Evolutionary conservation across 768 basidiomycete species (phyloP).

Genomic region (Filobasidium wieringae): DNA sequence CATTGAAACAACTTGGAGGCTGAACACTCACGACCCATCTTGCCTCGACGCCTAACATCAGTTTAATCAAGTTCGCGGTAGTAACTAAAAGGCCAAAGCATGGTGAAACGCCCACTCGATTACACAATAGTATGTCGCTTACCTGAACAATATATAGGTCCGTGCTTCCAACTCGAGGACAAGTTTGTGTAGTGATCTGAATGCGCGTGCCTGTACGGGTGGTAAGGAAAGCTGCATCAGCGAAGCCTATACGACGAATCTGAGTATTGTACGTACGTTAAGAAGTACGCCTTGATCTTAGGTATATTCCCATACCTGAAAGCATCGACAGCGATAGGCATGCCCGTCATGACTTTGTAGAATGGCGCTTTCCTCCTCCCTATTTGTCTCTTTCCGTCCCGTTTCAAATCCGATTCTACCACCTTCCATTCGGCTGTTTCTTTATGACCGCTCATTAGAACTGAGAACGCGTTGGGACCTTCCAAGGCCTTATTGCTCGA

Average conservation of each 20-base stretch:
- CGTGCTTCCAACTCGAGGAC: slow-evolving; percentile 72
- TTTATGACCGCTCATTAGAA: slow-evolving; percentile 78
- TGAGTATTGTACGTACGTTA: slow-evolving; percentile 67
- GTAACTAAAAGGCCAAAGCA: background rate
- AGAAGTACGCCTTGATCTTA: slow-evolving; percentile 74
- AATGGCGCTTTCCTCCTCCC: slow-evolving; percentile 71
- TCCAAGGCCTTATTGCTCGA: slow-evolving; percentile 17
- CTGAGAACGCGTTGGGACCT: slow-evolving; percentile 51
- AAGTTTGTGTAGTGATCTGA: slow-evolving; percentile 94
- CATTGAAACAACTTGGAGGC: no score
- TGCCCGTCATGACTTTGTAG: slow-evolving; percentile 85
- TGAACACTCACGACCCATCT: slow-evolving; percentile 56
- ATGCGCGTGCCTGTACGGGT: slow-evolving; percentile 88
- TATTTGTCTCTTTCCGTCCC: slow-evolving; percentile 29
- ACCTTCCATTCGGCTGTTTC: slow-evolving; percentile 79
- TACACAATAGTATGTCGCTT: background rate
- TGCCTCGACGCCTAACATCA: slow-evolving; percentile 77
- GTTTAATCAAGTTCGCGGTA: slow-evolving; percentile 81
- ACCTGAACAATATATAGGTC: slow-evolving; percentile 89
- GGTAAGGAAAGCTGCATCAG: background rate
- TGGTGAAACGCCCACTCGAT: background rate
- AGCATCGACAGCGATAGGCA: slow-evolving; percentile 96
- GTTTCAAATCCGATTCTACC: slow-evolving; percentile 43
- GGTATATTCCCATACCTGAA: slow-evolving; percentile 90
- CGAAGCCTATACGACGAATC: background rate